Percentiles rank a stretch among this genome's conserved stretches.
Conservation (phyloP, 2,329 filamentous ascomycete species). For the Tolypocladium amazonense region DNA sequence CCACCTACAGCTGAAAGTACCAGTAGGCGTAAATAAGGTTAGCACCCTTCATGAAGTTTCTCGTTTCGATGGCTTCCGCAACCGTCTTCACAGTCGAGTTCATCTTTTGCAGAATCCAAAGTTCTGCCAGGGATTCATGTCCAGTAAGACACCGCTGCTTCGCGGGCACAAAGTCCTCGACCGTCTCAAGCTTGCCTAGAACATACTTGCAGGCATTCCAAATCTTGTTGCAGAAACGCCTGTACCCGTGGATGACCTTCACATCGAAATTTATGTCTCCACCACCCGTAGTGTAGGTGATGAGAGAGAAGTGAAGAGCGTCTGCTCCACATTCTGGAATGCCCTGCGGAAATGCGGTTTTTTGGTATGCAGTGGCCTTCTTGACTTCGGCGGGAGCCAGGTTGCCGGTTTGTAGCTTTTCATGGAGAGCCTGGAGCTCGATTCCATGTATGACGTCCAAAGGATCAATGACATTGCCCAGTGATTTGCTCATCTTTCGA, state of each 20-base stretch:
- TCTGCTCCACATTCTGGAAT: constrained; percentile 93
- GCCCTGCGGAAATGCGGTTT: constrained; percentile 83
- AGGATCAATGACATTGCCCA: constrained; percentile 92
- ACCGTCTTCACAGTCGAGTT: neutral
- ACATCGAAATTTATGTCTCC: constrained; percentile 74
- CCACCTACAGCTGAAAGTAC: neutral
- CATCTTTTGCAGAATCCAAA: neutral
- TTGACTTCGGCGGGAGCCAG: constrained; percentile 74
- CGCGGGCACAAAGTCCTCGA: neutral
- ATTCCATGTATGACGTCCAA: constrained; percentile 89
- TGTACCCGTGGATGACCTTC: constrained; percentile 85
- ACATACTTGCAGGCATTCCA: neutral
- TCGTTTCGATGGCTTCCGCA: neutral
- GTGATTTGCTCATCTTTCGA: constrained; percentile 92
- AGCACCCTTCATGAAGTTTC: neutral
- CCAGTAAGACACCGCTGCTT: neutral
- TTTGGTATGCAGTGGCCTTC: constrained; percentile 84
- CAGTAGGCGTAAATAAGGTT: neutral
- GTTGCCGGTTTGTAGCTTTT: constrained; percentile 75
- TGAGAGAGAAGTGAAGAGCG: constrained; percentile 79
- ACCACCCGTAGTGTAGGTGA: constrained; percentile 32
- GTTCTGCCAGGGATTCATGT: neutral
- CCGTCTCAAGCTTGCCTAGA: neutral
- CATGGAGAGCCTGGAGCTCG: constrained; percentile 63
- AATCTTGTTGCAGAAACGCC: constrained; percentile 93